Conservation (phyloP, 106 monocot genomes). For the Phalaenopsis aphrodite region DNA sequence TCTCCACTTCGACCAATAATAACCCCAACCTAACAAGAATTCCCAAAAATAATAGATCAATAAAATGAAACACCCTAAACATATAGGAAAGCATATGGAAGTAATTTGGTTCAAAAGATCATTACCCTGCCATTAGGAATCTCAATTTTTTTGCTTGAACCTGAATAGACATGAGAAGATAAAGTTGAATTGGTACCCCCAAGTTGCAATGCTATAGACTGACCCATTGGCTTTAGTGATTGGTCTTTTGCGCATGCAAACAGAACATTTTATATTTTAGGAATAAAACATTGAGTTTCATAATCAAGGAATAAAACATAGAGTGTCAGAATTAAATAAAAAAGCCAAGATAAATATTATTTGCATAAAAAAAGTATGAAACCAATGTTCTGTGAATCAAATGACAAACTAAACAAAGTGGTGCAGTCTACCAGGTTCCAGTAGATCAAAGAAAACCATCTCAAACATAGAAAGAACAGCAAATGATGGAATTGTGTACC, state of each 20-base stretch:
- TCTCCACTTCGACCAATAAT: constrained; percentile 90
- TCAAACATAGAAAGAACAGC: not conserved
- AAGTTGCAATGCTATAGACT: constrained; percentile 12
- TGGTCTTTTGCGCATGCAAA: constrained; percentile 1
- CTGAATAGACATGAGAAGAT: constrained; percentile 23
- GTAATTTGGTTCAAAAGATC: not conserved
- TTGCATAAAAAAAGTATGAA: constrained; percentile 5
- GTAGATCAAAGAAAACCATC: not conserved
- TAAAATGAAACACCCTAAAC: not conserved
- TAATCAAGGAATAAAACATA: constrained; percentile 7
- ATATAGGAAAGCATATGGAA: not conserved
- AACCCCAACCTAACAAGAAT: constrained; percentile 60
- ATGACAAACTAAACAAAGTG: not conserved
- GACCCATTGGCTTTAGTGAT: constrained; percentile 31
- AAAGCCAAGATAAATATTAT: not conserved
- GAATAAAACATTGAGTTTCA: not conserved
- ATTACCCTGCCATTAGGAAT: constrained; percentile 80
- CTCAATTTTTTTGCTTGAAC: constrained; percentile 79
- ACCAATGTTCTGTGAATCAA: not conserved
- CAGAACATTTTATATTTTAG: constrained; percentile 12
- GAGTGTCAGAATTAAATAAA: constrained; percentile 7
- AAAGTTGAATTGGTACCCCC: not conserved
- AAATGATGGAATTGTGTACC: not conserved
- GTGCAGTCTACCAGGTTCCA: not conserved
- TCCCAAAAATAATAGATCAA: not conserved